Percentiles rank a stretch among this genome's conserved stretches.
Conservation (phyloP, 139 green algal species). For the Chlamydomonas sp. region DNA sequence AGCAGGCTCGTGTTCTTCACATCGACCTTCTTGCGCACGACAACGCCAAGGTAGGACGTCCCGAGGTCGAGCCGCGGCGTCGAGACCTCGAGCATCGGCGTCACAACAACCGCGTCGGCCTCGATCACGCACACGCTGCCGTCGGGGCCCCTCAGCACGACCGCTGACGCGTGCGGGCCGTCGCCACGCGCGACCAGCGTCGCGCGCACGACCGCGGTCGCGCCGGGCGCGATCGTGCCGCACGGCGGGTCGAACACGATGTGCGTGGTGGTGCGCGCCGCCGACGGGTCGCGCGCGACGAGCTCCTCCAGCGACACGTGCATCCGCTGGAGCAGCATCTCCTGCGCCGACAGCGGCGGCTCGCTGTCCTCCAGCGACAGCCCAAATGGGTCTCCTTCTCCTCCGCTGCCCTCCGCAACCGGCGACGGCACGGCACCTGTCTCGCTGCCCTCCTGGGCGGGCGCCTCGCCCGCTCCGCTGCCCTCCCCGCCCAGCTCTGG, state of each 20-base stretch:
- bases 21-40: neutral
- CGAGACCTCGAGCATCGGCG: slow-evolving; percentile 24
- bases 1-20: slow-evolving; percentile 28
- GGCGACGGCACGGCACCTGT: too few relatives aligned
- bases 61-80: slow-evolving; percentile 32
- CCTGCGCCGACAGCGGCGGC: too few relatives aligned
- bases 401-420: too few relatives aligned
- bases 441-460: neutral
- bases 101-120: slow-evolving; percentile 30
- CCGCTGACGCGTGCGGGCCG: slow-evolving; percentile 23
- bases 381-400: too few relatives aligned
- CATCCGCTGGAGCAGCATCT: too few relatives aligned
- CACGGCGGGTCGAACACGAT: slow-evolving; percentile 19
- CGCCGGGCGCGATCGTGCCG: slow-evolving; percentile 18
- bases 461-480: too few relatives aligned
- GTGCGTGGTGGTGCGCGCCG: slow-evolving; percentile 15
- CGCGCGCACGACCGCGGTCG: slow-evolving; percentile 19
- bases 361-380: too few relatives aligned
- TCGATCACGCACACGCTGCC: neutral
- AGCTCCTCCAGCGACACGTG: neutral
- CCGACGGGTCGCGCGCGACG: neutral
- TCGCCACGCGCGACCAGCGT: slow-evolving; percentile 23
- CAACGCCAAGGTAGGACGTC: slow-evolving; percentile 30
- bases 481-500: too few relatives aligned
- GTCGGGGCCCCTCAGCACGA: slow-evolving; percentile 16